A percentile compares a stretch with the other conserved stretches of the same genome.
These are phyloP conservation scores for Fusarium sp. DNA, from an alignment of 2,329 filamentous ascomycete genomes.

Conservation along the genomic window DNA sequence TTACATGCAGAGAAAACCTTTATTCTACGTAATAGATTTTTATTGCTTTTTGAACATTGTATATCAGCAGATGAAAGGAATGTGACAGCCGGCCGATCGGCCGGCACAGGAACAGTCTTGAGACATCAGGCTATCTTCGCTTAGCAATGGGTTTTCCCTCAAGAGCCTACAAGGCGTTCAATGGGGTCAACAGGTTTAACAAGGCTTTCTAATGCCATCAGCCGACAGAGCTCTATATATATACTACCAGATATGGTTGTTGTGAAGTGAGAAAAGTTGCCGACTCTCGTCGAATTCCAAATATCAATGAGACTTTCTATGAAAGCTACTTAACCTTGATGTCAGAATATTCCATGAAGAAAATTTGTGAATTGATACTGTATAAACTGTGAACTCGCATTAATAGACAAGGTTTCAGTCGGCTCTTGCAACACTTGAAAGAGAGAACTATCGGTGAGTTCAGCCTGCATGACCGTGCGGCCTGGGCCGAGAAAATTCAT, in stretches of 20 bases:
- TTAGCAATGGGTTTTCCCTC: background rate
- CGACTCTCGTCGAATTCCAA: too few relatives aligned
- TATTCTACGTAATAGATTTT: background rate
- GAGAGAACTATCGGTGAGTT: background rate
- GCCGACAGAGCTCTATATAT: too few relatives aligned
- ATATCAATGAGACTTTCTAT: too few relatives aligned
- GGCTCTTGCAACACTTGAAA: background rate
- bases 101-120: background rate
- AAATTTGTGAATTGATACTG: too few relatives aligned
- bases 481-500: background rate
- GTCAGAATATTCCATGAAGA: too few relatives aligned
- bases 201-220: too few relatives aligned
- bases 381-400: too few relatives aligned
- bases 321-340: too few relatives aligned
- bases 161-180: background rate
- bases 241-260: too few relatives aligned
- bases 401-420: background rate
- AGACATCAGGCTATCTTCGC: background rate
- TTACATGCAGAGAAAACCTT: background rate
- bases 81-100: constrained; percentile 10
- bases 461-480: too few relatives aligned
- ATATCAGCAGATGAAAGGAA: background rate
- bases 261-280: too few relatives aligned
- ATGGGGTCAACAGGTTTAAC: background rate
- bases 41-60: background rate